Percentiles rank a stretch among this genome's conserved stretches.
phyloP scores from a whole-genome alignment of 2,329 filamentous ascomycete species.

The Fusarium sp. region DNA sequence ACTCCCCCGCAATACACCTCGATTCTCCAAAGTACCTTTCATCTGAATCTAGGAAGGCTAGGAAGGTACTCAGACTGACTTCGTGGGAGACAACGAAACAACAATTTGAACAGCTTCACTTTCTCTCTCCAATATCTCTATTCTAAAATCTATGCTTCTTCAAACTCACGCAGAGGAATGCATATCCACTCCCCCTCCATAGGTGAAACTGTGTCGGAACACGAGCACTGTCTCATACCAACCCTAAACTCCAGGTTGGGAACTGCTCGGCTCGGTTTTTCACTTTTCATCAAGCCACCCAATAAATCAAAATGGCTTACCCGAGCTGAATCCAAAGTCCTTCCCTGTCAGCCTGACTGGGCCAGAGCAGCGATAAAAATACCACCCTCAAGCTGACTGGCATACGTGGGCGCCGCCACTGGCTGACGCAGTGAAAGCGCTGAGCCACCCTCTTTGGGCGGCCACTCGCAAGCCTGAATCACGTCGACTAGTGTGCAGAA shows the following conservation, averaged over 20 bases:
- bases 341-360: conserved; percentile 12
- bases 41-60: not conserved
- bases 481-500: not conserved
- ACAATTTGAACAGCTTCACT: not conserved
- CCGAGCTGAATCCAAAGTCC: conserved; percentile 3
- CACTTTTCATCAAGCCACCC: not conserved
- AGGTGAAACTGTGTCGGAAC: conserved; percentile 31
- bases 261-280: conserved; percentile 13
- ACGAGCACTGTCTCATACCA: conserved; percentile 1
- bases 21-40: not conserved
- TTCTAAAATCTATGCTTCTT: not conserved
- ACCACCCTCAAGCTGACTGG: conserved; percentile 20
- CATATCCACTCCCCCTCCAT: conserved; percentile 4
- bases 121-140: too few relatives aligned
- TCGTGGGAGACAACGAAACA: not conserved
- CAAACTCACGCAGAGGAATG: not conserved
- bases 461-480: conserved; percentile 6
- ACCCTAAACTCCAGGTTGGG: not conserved
- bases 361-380: conserved; percentile 5
- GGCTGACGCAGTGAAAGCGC: conserved; percentile 40
- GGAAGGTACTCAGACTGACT: not conserved
- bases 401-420: conserved; percentile 38
- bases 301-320: conserved; percentile 3
- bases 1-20: not conserved
- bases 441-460: conserved; percentile 37